Base-by-base conservation (phyloP, 257 asterid species). In the Solanum pimpinellifolium region DNA sequence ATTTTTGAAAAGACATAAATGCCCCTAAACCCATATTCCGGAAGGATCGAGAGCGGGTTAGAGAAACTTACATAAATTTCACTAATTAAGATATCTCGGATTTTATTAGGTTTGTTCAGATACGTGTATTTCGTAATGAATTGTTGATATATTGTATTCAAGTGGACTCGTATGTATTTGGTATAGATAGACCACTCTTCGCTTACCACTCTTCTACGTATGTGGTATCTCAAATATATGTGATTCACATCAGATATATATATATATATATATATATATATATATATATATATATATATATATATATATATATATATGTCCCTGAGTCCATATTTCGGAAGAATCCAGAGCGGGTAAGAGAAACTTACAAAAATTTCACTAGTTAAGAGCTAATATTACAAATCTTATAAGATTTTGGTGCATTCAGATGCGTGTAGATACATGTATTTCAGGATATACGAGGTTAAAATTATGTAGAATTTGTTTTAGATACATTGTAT, bases 301-400 rank as follows among this genome's bases (percentile, higher is more conserved):
- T 33, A 33, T 3, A 33, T 33, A 33, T 3, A 16, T 2, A 52
- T 18, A 52, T 52, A 52, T 1, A 52, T 52, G 11, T 11, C 65
- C 65, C 25, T 20, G 5, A 56, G 11, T 5, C 12, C 11, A 56
- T 2, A 7, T 56, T 20, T 0, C 5, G 0, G 0, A 56, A 56
- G 25, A 56, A 56, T 56, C 12, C 11, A 7, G 66, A 56, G 66
- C 0, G 25, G 12, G 25, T 20, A 59, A 59, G 66, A 59, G 12
- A 59, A 3, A 59, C 25, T 20, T 59, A 1, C 25, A 20, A 0
- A 59, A 20, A 20, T 0, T 56, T 59, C 5, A 59, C 66, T 20
- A 59, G 66, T 59, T 59, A 0, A 20, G 66, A 56, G 66, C 12
- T 56, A 1, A 59, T 56, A 56, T 56, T 21, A 2, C 65, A 18